Evolutionary conservation across 2,329 filamentous ascomycete genomes (phyloP).

Genomic region (Fusarium sambucinum): DNA sequence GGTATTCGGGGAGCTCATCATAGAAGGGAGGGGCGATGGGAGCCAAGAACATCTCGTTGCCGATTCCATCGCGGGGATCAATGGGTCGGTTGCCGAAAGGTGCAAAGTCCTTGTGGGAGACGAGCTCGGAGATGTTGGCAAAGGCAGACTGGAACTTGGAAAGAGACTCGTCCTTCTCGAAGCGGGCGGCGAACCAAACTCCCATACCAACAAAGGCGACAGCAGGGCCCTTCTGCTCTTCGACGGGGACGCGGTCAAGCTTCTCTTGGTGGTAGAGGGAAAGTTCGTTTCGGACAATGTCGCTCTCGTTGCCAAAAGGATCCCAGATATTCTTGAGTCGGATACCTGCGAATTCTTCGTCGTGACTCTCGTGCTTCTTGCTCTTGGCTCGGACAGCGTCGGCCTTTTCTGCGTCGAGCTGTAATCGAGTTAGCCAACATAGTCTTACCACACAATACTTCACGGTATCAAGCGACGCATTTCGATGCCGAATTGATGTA

Average conservation of each 20-base stretch:
- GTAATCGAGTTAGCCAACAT: conserved; percentile 8
- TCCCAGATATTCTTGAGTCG: conserved; percentile 67
- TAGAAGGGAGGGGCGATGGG: conserved; percentile 46
- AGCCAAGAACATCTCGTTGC: conserved; percentile 47
- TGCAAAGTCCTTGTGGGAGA: conserved; percentile 32
- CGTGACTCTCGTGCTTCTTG: conserved; percentile 38
- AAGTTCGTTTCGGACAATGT: conserved; percentile 38
- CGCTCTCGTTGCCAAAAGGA: conserved; percentile 57
- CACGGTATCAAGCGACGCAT: not conserved
- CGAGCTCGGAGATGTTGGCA: conserved; percentile 36
- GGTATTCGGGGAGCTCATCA: conserved; percentile 36
- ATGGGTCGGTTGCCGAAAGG: conserved; percentile 41
- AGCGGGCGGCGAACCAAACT: conserved; percentile 45
- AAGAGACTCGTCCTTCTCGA: conserved; percentile 34
- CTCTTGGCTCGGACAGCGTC: conserved; percentile 22
- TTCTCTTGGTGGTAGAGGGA: conserved; percentile 37
- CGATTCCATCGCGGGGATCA: conserved; percentile 45
- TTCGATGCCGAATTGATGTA: not conserved
- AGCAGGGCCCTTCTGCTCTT: conserved; percentile 42
- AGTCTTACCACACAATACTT: not conserved
- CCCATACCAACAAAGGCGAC: conserved; percentile 45
- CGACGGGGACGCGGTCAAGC: conserved; percentile 18
- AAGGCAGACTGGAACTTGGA: conserved; percentile 30
- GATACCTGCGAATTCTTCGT: conserved; percentile 36
- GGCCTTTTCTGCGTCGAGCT: conserved; percentile 42